Evolutionary conservation across 2,329 filamentous ascomycete genomes (phyloP), one percentile per base, ranked within the genome.

Genomic region (Trichoderma afroharzianum): DNA sequence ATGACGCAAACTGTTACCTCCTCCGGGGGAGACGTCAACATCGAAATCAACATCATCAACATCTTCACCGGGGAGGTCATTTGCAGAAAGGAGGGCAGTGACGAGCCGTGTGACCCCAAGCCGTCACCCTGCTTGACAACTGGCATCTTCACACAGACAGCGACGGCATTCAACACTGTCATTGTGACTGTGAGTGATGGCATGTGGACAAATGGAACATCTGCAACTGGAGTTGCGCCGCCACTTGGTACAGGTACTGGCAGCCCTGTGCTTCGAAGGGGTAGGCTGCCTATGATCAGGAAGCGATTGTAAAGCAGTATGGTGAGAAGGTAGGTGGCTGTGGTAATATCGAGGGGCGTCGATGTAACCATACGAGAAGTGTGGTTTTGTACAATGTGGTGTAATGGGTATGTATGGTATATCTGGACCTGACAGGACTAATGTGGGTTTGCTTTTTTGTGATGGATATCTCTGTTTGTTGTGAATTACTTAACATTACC

Each of bases 111-210:
- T 72, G 71, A 74, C 28, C 57, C 59, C 18, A 68, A 53, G 28
- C 43, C 73, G 53, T 68, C 75, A 26, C 73, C 73, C 24, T 81
- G 78, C 67, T 64, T 75, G 15, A 59, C 58, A 9, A 63, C 68
- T 3, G 73, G 74, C 14, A 71, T 76, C 26, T 78, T 77, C 6
- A 80, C 80, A 30, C 79, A 76, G 55, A 76, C 80, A 28, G 73
- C 77, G 12, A 82, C 81, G 15, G 75, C 79, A 39, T 82, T 79
- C 73, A 82, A 81, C 75, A 83, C 81, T 1, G 75, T 82, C n/a
- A 72, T 77, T 18, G 76, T 79, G 70, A 82, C 80, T 6, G 74
- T 80, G 18, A 63, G 58, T 4, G 3, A 15, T 2, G 63, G 63
- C 9, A 63, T 55, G 21, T 63, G 70, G 57, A 26, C 58, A 4